Evolutionary conservation across 371 early-diverging fungal genomes (phyloP).

Genomic region (Phascolomyces articulosus): DNA sequence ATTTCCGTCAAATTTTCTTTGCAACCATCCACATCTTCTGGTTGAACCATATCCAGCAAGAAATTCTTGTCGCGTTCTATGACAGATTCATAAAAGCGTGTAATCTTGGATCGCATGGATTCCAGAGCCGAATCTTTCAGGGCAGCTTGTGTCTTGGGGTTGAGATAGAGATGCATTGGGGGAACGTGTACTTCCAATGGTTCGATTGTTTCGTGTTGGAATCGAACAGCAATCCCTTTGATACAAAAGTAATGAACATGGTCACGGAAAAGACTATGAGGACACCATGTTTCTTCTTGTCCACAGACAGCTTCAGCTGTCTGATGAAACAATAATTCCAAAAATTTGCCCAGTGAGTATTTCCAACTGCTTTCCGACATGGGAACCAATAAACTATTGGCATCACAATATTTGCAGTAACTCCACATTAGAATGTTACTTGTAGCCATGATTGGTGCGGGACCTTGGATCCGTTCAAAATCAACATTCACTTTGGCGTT

Average conservation of each 20-base stretch:
- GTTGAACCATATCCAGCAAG: slow-evolving; percentile 67
- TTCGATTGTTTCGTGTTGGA: slow-evolving; percentile 81
- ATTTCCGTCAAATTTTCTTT: slow-evolving; percentile 66
- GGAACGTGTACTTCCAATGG: slow-evolving; percentile 86
- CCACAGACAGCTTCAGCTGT: slow-evolving; percentile 41
- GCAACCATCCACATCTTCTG: slow-evolving; percentile 65
- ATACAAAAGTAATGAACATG: slow-evolving; percentile 87
- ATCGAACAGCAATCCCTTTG: slow-evolving; percentile 75
- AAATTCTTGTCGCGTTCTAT: slow-evolving; percentile 66
- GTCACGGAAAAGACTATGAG: slow-evolving; percentile 81
- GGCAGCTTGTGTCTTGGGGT: slow-evolving; percentile 58
- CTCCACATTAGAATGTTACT: slow-evolving; percentile 93
- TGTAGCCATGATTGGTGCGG: slow-evolving; percentile 68
- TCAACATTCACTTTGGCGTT: slow-evolving; percentile 79
- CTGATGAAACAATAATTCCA: slow-evolving; percentile 89
- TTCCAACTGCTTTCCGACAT: slow-evolving; percentile 94
- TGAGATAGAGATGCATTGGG: slow-evolving; percentile 71
- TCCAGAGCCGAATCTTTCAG: slow-evolving; percentile 71
- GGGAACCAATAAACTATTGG: slow-evolving; percentile 70
- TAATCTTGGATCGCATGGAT: slow-evolving; percentile 58
- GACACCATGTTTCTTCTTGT: slow-evolving; percentile 66
- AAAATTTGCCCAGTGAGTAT: slow-evolving; percentile 95
- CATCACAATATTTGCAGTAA: slow-evolving; percentile 76
- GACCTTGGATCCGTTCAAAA: slow-evolving; percentile 70
- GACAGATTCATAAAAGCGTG: slow-evolving; percentile 76